Evolutionary conservation across 2,329 filamentous ascomycete species (phyloP).

Genomic region (Davidsoniella australis): DNA sequence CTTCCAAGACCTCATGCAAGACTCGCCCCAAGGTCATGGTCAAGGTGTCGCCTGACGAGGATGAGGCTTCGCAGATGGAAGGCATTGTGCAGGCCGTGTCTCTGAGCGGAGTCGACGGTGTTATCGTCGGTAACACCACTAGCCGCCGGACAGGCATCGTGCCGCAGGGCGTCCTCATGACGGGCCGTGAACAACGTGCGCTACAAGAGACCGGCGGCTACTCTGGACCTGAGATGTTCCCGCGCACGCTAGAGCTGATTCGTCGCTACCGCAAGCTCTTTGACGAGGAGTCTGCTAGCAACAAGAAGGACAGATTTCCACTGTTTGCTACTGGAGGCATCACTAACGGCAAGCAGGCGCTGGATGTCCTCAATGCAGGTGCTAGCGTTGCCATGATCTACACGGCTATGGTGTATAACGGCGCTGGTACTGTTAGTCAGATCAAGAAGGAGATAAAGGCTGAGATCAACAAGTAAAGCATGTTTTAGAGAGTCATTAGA

Average conservation of each 20-base stretch:
- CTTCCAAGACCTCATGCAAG: slow-evolving; percentile 48
- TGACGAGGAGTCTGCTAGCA: slow-evolving; percentile 27
- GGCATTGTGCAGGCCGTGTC: slow-evolving; percentile 79
- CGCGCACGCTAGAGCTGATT: slow-evolving; percentile 62
- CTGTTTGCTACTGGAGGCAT: slow-evolving; percentile 92
- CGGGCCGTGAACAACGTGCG: slow-evolving; percentile 46
- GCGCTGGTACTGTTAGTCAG: slow-evolving; percentile 44
- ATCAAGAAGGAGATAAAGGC: slow-evolving; percentile 47
- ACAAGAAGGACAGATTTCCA: slow-evolving; percentile 42
- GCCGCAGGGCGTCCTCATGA: slow-evolving; percentile 47
- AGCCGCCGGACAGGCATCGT: slow-evolving; percentile 55
- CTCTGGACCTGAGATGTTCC: slow-evolving; percentile 79
- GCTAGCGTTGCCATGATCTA: slow-evolving; percentile 87
- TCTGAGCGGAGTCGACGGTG: slow-evolving; percentile 72
- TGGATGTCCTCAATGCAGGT: slow-evolving; percentile 69
- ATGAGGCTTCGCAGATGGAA: slow-evolving; percentile 64
- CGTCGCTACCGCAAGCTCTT: slow-evolving; percentile 58
- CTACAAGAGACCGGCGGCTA: slow-evolving; percentile 72
- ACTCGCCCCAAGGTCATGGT: slow-evolving; percentile 71
- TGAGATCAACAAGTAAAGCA: slow-evolving; percentile 18
- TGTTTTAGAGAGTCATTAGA: not conserved
- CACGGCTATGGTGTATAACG: slow-evolving; percentile 53
- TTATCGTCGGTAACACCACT: slow-evolving; percentile 96
- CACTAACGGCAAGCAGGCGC: slow-evolving; percentile 69
- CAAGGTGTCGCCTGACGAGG: slow-evolving; percentile 93